Evolutionary conservation across 2,329 filamentous ascomycete species (phyloP).

Genomic region (Sarocladium brachiariae): DNA sequence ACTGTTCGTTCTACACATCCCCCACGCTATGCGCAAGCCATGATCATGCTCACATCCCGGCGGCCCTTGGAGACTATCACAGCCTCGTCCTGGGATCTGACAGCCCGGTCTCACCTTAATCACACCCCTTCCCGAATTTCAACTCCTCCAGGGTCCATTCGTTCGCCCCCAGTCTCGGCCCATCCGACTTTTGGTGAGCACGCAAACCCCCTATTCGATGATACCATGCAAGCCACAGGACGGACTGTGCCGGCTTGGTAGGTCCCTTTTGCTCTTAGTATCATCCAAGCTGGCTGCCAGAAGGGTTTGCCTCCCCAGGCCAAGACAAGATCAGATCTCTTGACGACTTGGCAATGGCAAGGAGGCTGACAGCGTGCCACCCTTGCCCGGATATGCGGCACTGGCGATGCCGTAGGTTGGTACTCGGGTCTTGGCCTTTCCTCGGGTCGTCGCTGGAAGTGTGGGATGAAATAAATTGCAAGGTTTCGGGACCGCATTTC

Average conservation of each 20-base stretch:
- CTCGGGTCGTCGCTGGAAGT: slow-evolving; percentile 1
- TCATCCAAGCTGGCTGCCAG: not conserved
- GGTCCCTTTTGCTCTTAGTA: too few relatives aligned
- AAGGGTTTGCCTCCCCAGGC: not conserved
- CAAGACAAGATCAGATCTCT: not conserved
- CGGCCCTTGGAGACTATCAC: not conserved
- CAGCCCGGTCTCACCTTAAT: not conserved
- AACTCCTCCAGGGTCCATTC: too few relatives aligned
- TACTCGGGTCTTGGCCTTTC: not conserved
- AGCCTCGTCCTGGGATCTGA: not conserved
- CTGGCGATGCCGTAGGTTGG: not conserved
- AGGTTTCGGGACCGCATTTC: too few relatives aligned
- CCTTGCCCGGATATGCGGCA: not conserved
- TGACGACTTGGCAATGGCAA: too few relatives aligned
- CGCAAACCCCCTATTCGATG: slow-evolving; percentile 1
- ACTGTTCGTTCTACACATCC: not conserved
- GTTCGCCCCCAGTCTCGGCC: not conserved
- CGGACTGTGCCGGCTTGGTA: slow-evolving; percentile 8
- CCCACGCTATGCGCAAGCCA: not conserved
- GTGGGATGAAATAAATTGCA: too few relatives aligned
- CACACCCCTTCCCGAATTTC: slow-evolving; percentile 1
- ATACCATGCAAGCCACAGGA: slow-evolving; percentile 1
- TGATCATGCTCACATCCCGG: not conserved
- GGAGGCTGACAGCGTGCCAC: too few relatives aligned
- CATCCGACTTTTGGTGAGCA: not conserved